Conservation (phyloP, 2,329 filamentous ascomycete species). For the Ophiostoma sp. region DNA sequence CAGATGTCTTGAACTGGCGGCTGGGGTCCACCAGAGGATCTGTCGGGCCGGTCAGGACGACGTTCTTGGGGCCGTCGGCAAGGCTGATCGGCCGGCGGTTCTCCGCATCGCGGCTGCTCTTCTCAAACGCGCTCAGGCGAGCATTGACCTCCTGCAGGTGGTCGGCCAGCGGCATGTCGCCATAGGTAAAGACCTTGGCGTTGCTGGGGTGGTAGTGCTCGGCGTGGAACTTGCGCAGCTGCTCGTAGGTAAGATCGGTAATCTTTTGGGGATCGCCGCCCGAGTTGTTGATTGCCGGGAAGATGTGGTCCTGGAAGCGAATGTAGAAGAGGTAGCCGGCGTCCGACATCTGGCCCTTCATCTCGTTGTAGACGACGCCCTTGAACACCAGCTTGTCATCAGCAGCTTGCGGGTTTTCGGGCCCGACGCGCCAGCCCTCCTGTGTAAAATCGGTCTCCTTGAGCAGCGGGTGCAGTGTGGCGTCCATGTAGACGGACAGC, state of each 20-base stretch:
- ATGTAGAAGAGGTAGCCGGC: slow-evolving; percentile 96
- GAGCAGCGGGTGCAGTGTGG: slow-evolving; percentile 82
- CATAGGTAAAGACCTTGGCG: slow-evolving; percentile 91
- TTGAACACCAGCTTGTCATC: slow-evolving; percentile 82
- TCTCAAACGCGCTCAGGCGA: slow-evolving; percentile 68
- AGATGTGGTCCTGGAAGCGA: slow-evolving; percentile 88
- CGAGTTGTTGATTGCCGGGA: slow-evolving; percentile 91
- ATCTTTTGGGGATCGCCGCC: slow-evolving; percentile 95
- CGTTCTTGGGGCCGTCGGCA: slow-evolving; percentile 54
- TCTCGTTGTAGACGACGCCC: slow-evolving; percentile 98
- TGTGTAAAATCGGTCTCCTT: slow-evolving; percentile 91
- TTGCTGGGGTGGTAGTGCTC: slow-evolving; percentile 97
- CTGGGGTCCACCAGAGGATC: slow-evolving; percentile 82
- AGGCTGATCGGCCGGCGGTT: slow-evolving; percentile 74
- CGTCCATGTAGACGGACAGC: slow-evolving; percentile 93
- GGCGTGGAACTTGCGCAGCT: slow-evolving; percentile 81
- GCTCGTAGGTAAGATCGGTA: slow-evolving; percentile 86
- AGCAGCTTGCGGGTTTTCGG: slow-evolving; percentile 70
- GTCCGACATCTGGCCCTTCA: slow-evolving; percentile 99
- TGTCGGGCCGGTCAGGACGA: slow-evolving; percentile 72
- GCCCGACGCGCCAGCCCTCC: slow-evolving; percentile 93
- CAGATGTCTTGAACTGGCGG: slow-evolving; percentile 87
- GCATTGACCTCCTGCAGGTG: slow-evolving; percentile 76
- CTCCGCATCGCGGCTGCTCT: slow-evolving; percentile 59
- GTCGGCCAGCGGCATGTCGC: slow-evolving; percentile 77